phyloP scores from a whole-genome alignment of 768 basidiomycete species.

The Gloeopeniophorella convolvens region DNA sequence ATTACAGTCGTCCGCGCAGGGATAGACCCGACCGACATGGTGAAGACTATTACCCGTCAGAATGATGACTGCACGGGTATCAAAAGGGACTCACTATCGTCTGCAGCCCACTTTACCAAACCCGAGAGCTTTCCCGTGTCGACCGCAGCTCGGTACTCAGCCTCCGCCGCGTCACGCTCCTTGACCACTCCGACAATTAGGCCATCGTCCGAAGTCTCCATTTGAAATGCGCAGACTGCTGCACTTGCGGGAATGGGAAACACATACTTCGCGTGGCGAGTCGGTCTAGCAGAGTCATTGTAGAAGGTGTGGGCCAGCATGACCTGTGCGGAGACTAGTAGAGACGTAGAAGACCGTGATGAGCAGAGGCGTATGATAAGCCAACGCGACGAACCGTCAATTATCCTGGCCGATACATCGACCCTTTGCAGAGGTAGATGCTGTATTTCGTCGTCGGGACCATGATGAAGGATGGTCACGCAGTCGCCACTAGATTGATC shows the following conservation, averaged over 20 bases:
- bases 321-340: constrained; percentile 5
- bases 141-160: constrained; percentile 36
- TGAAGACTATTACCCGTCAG: constrained; percentile 39
- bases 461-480: neutral
- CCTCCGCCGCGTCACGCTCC: constrained; percentile 39
- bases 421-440: neutral
- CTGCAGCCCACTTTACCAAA: constrained; percentile 42
- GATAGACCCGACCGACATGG: constrained; percentile 51
- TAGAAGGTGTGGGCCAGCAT: neutral
- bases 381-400: neutral
- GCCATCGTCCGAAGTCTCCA: constrained; percentile 39
- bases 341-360: neutral
- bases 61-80: no score
- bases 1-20: constrained; percentile 36
- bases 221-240: constrained; percentile 49
- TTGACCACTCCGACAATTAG: constrained; percentile 40
- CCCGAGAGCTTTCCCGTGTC: constrained; percentile 36
- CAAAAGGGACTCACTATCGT: constrained; percentile 38
- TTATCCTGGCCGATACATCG: neutral
- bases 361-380: neutral
- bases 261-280: constrained; percentile 42
- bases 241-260: constrained; percentile 54
- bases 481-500: no score
- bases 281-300: constrained; percentile 18
- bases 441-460: neutral